A percentile compares a stretch with the other conserved stretches of the same genome.
phyloP scores from a whole-genome alignment of 73 alveolate genomes.

The Paramecium tetraurelia region DNA sequence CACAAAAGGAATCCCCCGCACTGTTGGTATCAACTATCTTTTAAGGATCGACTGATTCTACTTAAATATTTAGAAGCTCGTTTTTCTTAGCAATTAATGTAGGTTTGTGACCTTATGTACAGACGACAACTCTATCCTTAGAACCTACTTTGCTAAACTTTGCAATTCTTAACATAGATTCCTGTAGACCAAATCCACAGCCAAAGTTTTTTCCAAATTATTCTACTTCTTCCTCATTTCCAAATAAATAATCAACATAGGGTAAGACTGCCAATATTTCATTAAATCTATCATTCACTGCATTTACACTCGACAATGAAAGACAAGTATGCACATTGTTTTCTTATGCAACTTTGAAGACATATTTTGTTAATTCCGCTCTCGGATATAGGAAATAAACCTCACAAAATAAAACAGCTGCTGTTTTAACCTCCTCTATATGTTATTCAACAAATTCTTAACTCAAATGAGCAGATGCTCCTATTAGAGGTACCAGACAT shows the following conservation, averaged over 20 bases:
- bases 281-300: slow-evolving; percentile 50
- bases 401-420: slow-evolving; percentile 10
- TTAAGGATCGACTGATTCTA: slow-evolving; percentile 58
- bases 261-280: slow-evolving; percentile 56
- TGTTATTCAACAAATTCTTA: slow-evolving; percentile 10
- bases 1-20: slow-evolving; percentile 97
- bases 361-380: slow-evolving; percentile 30
- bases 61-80: slow-evolving; percentile 39
- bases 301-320: slow-evolving; percentile 13
- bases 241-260: slow-evolving; percentile 74
- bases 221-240: slow-evolving; percentile 82
- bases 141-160: background rate
- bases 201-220: slow-evolving; percentile 71
- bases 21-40: slow-evolving; percentile 90
- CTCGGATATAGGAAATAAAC: slow-evolving; percentile 21
- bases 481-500: slow-evolving; percentile 24
- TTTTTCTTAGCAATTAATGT: slow-evolving; percentile 68
- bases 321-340: slow-evolving; percentile 29
- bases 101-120: slow-evolving; percentile 81
- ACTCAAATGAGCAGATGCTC: slow-evolving; percentile 30
- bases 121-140: slow-evolving; percentile 70
- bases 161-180: slow-evolving; percentile 65
- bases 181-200: slow-evolving; percentile 57
- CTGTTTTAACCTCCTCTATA: background rate
- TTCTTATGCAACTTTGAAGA: slow-evolving; percentile 11